These are phyloP conservation scores for Royoungia palumana DNA, from an alignment of 768 basidiomycete genomes.

Conservation along the genomic window DNA sequence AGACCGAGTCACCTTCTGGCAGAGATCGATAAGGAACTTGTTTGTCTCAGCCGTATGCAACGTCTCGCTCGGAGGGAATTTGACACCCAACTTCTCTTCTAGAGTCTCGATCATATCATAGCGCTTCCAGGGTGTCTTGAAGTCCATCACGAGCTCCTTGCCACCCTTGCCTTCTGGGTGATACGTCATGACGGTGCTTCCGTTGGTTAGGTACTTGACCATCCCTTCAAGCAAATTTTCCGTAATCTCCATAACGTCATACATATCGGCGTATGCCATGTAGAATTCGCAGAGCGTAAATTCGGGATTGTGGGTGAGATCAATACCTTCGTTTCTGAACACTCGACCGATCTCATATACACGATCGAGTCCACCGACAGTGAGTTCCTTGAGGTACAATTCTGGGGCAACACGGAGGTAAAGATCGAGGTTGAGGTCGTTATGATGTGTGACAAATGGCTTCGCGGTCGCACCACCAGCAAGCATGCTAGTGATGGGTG, in stretches of 20 bases:
- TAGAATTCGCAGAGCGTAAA: slow-evolving; percentile 99
- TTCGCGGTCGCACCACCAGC: slow-evolving; percentile 98
- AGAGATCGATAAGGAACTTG: slow-evolving; percentile 80
- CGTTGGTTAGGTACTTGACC: slow-evolving; percentile 82
- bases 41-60: slow-evolving; percentile 87
- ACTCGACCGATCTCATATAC: slow-evolving; percentile 99
- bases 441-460: slow-evolving; percentile 98
- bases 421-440: slow-evolving; percentile 93
- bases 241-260: slow-evolving; percentile 97
- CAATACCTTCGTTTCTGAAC: slow-evolving; percentile 98
- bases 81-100: slow-evolving; percentile 88
- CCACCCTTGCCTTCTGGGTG: slow-evolving; percentile 94
- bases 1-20: slow-evolving; percentile 60
- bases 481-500: slow-evolving; percentile 94
- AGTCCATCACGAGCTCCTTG: slow-evolving; percentile 74
- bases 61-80: slow-evolving; percentile 90
- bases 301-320: slow-evolving; percentile 98
- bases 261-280: slow-evolving; percentile 99
- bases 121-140: slow-evolving; percentile 93
- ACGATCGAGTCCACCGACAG: slow-evolving; percentile 95
- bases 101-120: slow-evolving; percentile 98
- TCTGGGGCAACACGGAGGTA: slow-evolving; percentile 98
- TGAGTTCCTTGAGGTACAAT: slow-evolving; percentile 95
- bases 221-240: slow-evolving; percentile 87
- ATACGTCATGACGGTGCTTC: slow-evolving; percentile 74